A percentile compares a stretch with the other conserved stretches of the same genome.
Conservation (phyloP, 1,139 yeast species). For the Geotrichum australiense region DNA sequence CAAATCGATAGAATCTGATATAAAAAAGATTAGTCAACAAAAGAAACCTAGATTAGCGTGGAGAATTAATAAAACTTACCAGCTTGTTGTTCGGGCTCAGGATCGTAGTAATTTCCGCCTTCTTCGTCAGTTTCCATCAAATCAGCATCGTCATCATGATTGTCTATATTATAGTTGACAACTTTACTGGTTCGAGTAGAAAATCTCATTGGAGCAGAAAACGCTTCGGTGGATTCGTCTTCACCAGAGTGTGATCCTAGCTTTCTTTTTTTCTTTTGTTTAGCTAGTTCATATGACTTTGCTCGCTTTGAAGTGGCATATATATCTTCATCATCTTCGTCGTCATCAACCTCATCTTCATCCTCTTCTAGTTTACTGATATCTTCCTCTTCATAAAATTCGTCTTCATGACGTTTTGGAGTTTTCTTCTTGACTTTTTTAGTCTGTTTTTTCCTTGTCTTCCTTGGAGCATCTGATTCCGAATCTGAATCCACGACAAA, state of each 20-base stretch:
- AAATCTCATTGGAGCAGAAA: conserved; percentile 46
- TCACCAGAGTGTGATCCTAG: conserved; percentile 22
- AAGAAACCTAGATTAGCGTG: too few relatives aligned
- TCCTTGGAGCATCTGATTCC: conserved; percentile 12
- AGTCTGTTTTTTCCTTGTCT: conserved; percentile 10
- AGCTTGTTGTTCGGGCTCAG: conserved; percentile 29
- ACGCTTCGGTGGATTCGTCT: conserved; percentile 24
- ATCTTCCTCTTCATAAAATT: conserved; percentile 17
- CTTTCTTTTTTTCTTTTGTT: conserved; percentile 24
- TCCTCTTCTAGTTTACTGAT: conserved; percentile 26
- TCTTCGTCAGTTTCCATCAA: conserved; percentile 38
- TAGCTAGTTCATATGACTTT: conserved; percentile 16
- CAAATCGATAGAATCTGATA: conserved; percentile 34
- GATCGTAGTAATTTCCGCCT: conserved; percentile 36
- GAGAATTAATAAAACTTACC: conserved; percentile 28
- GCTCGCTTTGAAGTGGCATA: conserved; percentile 24
- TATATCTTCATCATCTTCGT: conserved; percentile 34
- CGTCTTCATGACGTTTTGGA: conserved; percentile 16
- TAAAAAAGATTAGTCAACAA: conserved; percentile 7
- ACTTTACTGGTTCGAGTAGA: conserved; percentile 65
- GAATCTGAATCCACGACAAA: conserved; percentile 33
- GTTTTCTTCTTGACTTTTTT: conserved; percentile 5
- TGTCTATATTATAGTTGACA: conserved; percentile 72
- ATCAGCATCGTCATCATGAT: conserved; percentile 53
- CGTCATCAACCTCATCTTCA: conserved; percentile 30